These are phyloP conservation scores for Eimeria acervulina DNA, from an alignment of 169 alveolate species.

Conservation along the genomic window DNA sequence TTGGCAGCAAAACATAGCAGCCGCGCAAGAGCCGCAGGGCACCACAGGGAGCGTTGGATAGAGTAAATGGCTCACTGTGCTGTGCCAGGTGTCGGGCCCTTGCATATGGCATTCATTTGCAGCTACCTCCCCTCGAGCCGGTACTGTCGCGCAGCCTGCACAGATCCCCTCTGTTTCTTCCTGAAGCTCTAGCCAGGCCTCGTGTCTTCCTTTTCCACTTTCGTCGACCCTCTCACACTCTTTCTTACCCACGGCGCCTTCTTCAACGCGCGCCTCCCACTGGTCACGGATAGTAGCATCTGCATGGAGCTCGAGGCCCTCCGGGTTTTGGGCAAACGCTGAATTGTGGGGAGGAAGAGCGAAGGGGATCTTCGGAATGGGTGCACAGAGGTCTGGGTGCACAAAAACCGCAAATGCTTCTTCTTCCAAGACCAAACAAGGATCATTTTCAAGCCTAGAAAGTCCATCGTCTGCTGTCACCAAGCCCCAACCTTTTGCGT, in stretches of 20 bases:
- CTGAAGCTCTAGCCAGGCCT: not conserved
- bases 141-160: conserved; percentile 69
- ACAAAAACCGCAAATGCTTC: conserved; percentile 61
- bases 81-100: not conserved
- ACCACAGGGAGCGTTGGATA: conserved; percentile 38
- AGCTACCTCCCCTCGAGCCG: conserved; percentile 30
- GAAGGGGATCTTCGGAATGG: conserved; percentile 24
- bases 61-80: not conserved
- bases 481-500: conserved; percentile 36
- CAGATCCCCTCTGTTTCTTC: not conserved
- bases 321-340: not conserved
- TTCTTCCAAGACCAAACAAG: conserved; percentile 49
- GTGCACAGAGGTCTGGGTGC: conserved; percentile 65
- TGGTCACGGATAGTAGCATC: not conserved
- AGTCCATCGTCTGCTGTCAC: not conserved
- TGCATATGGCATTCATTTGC: not conserved
- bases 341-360: not conserved
- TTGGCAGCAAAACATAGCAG: conserved; percentile 53
- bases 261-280: conserved; percentile 45
- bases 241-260: not conserved
- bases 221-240: not conserved
- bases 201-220: not conserved
- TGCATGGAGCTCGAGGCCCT: not conserved
- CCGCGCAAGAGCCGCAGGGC: conserved; percentile 69
- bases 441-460: not conserved